Evolutionary conservation across 1,284 basidiomycete species (phyloP), one percentile per base, ranked within the genome.

Genomic region (Apiotrichum gracile): DNA sequence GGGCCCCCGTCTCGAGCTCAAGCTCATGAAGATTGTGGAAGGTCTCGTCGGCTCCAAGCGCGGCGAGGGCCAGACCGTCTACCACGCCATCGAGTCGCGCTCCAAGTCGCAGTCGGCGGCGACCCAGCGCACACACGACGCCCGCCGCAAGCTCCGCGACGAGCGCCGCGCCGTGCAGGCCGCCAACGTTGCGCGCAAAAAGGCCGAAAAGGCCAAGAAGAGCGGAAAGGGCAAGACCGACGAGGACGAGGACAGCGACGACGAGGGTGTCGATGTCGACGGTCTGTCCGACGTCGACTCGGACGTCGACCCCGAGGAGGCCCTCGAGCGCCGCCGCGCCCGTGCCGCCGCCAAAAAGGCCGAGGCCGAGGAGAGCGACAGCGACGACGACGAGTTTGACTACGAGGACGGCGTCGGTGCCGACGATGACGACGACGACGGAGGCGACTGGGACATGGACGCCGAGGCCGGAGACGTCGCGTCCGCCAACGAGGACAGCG

Each of bases 1-100:
- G 47, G 96, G 96, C 0, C 96, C 96, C 26, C 80, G 96, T 63
- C 86, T 98, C 83, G 96, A 98, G 75, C 77, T 97, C 61, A 82
- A 83, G 62, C 79, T 98, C 59, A 83, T 97, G 68, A 99, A 99
- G 79, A 90, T 99, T 58, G 84, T 86, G 19, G 93, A 97, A 73
- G 92, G 93, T n/a, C 78, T 90, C 9, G 89, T 91, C 4, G 91
- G 91, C 10, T 67, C 67, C 54, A 74, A 73, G 66, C 62, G 69
- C 49, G 77, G 78, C 49, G 88, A 92, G 69, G 88, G 91, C 3
- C 81, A 82, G 61, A 90, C 96, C 1, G 85, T 97, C 41, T 93
- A 87, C 77, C 93, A 97, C 72, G 86, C 89, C 74, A 87, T 92
- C 64, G 86, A 91, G 89, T 61, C 63, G 85, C 78, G 33, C 73